Percentiles rank a stretch among this genome's conserved stretches.
These are phyloP conservation scores for Cichorium intybus DNA, from an alignment of 140 eudicot genomes.

Conservation along the genomic window DNA sequence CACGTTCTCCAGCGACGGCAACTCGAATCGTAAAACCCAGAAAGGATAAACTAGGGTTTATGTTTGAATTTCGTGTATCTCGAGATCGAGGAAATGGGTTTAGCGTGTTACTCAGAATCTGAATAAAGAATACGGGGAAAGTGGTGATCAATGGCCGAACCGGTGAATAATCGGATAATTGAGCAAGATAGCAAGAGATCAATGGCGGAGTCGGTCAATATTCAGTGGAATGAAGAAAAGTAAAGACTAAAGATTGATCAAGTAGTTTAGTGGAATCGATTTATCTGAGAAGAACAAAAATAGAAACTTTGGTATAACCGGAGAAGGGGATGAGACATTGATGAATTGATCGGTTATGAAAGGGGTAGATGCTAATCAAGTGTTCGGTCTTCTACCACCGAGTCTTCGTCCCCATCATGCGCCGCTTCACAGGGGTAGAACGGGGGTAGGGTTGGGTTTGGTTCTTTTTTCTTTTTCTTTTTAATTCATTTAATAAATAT, in stretches of 20 bases:
- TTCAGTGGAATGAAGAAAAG: background rate
- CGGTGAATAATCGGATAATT: background rate
- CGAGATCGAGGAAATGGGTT: slow-evolving; percentile 11
- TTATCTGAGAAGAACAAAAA: background rate
- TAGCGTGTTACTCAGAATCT: slow-evolving; percentile 6
- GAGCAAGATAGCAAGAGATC: background rate
- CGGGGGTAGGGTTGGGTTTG: no score
- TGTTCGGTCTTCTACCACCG: no score
- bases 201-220: background rate
- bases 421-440: no score
- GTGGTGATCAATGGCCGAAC: slow-evolving; percentile 7
- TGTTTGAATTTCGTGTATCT: slow-evolving; percentile 1
- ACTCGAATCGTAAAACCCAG: slow-evolving; percentile 23
- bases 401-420: no score
- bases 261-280: background rate
- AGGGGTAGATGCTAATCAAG: slow-evolving; percentile 25
- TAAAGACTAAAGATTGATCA: background rate
- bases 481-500: no score
- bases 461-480: no score
- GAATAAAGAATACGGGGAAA: background rate
- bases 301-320: background rate
- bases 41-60: slow-evolving; percentile 30
- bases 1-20: slow-evolving; percentile 6
- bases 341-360: slow-evolving; percentile 7
- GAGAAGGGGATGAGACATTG: slow-evolving; percentile 5